Evolutionary conservation across 495 filamentous ascomycete species (phyloP), one percentile per base, ranked within the genome.

Genomic region (Cenococcum geophilum): DNA sequence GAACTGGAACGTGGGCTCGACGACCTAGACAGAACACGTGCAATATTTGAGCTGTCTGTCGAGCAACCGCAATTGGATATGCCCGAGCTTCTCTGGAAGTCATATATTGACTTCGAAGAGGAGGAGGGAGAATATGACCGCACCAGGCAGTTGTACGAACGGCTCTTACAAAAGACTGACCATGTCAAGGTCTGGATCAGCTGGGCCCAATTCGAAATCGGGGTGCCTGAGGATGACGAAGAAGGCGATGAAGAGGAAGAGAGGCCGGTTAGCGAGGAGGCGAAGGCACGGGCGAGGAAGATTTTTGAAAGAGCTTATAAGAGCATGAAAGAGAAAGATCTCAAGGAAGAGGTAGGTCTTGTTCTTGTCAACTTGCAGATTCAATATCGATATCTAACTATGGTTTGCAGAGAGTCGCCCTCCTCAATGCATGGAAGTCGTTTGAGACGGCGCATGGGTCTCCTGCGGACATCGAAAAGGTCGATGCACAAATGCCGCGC

Each of bases 111-210:
- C 75, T 98, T 97, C 69, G 95, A 97, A 74, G 92, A 96, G 70
- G 88, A 95, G 62, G 87, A 92, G 71, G 87, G 86, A 57, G 90
- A 97, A 73, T 95, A 89, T 74, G 91, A 89, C 34, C 79, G 83
- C 35, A 86, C 90, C 1, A 80, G 93, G 49, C 72, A 76, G n/a
- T 76, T 98, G 54, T 98, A 97, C 76, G 93, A 97, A 76, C 83
- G 93, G 23, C 78, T 98, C 22, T 79, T 98, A 37, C 77, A 89
- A 71, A 96, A 92, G 84, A 95, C 95, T 18, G 87, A 90, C 71
- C 95, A 98, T 70, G 89, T 96, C 78, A 97, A 97, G 80, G 93
- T 98, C 55, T 98, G 93, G 93, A 96, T 91, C 76, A 88, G 85
- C 71, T 98, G 92, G 75, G 95, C 93, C 14, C 89, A 91, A 68